Percentiles rank a stretch among this genome's conserved stretches.
phyloP scores from a whole-genome alignment of 345 rosid species.

The Syzygium aqueum region DNA sequence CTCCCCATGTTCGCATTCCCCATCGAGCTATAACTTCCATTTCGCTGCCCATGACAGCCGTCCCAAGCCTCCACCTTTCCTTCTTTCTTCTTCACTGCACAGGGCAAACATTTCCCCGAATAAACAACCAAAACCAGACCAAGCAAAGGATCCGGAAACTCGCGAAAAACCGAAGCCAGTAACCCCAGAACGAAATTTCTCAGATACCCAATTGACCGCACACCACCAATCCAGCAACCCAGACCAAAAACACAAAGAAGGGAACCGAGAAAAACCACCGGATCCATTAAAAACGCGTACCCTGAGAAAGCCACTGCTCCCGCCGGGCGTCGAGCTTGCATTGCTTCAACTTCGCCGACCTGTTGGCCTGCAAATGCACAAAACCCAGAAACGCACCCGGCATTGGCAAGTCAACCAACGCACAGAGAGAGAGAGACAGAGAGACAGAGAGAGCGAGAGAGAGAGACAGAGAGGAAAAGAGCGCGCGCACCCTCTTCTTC shows the following conservation, averaged over 20 bases:
- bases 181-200: neutral
- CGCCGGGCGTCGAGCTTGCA: constrained; percentile 91
- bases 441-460: neutral
- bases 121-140: neutral
- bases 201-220: neutral
- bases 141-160: neutral
- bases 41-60: constrained; percentile 7
- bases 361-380: constrained; percentile 40
- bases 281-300: constrained; percentile 19
- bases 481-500: constrained; percentile 60
- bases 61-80: constrained; percentile 30
- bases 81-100: constrained; percentile 39
- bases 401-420: no score
- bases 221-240: neutral
- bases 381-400: neutral
- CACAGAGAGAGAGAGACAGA: neutral
- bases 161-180: neutral
- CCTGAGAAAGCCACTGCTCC: constrained; percentile 97
- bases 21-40: constrained; percentile 20
- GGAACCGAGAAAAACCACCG: neutral
- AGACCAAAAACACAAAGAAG: neutral
- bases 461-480: neutral
- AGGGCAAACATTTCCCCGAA: neutral
- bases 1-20: constrained; percentile 31
- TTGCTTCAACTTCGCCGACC: constrained; percentile 93